Percentiles rank a stretch among this genome's conserved stretches.
Evolutionary conservation across 306 rosid species (phyloP).

Genomic region (Lathyrus tuberosus): DNA sequence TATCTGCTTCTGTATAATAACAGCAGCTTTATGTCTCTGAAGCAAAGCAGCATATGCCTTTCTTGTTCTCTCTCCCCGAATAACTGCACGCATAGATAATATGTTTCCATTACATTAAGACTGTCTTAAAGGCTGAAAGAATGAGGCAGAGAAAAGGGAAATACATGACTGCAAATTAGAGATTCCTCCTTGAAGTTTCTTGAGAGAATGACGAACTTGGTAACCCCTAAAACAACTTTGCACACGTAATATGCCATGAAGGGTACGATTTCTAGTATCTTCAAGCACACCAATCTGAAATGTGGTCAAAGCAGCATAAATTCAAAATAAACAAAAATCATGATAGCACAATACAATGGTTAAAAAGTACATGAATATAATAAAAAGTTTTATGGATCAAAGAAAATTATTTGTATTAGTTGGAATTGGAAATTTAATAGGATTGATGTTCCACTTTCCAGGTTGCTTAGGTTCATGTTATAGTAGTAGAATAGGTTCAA

Average conservation of each 20-base stretch:
- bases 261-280: conserved; percentile 93
- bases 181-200: conserved; percentile 66
- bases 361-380: conserved; percentile 12
- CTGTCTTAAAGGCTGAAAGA: conserved; percentile 38
- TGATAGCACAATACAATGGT: not conserved
- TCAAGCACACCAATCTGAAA: conserved; percentile 95
- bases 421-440: conserved; percentile 4
- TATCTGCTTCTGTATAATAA: conserved; percentile 65
- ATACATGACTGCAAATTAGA: conserved; percentile 82
- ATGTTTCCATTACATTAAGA: conserved; percentile 28
- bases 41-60: conserved; percentile 61
- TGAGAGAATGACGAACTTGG: conserved; percentile 69
- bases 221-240: conserved; percentile 98
- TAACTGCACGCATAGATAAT: conserved; percentile 58
- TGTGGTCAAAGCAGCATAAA: conserved; percentile 27
- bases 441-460: not conserved
- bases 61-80: conserved; percentile 75
- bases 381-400: not conserved
- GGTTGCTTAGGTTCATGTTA: not conserved
- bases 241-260: conserved; percentile 85
- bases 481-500: conserved; percentile 1
- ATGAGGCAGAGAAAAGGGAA: conserved; percentile 14
- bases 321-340: not conserved
- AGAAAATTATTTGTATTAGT: conserved; percentile 1
- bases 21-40: conserved; percentile 72